Conservation (phyloP, 164 flowering plant species). For the Chimonanthus salicifolius region DNA sequence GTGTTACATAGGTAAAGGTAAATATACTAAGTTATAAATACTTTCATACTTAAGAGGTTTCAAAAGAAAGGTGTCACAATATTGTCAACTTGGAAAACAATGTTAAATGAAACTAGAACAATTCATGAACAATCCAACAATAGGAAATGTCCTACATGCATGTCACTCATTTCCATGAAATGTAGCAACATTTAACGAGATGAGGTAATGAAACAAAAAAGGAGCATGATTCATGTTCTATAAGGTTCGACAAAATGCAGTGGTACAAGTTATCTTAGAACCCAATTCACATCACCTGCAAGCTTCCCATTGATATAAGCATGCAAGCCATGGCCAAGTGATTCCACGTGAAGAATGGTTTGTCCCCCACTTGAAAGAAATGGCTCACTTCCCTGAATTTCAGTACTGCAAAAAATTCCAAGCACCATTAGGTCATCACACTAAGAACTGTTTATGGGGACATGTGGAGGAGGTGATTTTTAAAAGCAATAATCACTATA, state of each 20-base stretch:
- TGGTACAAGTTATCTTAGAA: not conserved
- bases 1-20: too few species aligned
- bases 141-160: too few species aligned
- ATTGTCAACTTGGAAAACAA: too few species aligned
- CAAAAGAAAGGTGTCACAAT: too few species aligned
- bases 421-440: not conserved
- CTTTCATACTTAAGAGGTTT: too few species aligned
- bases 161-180: not conserved
- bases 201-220: not conserved
- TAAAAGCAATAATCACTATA: slow-evolving; percentile 18
- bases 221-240: not conserved
- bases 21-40: too few species aligned
- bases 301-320: slow-evolving; percentile 76
- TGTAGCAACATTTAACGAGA: too few species aligned
- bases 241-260: not conserved
- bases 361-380: slow-evolving; percentile 64
- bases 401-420: slow-evolving; percentile 40
- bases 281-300: slow-evolving; percentile 45
- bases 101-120: too few species aligned
- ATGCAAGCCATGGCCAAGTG: slow-evolving; percentile 87
- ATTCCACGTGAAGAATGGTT: slow-evolving; percentile 67
- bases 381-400: slow-evolving; percentile 43
- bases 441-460: not conserved
- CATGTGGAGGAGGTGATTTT: not conserved
- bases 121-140: too few species aligned